These are phyloP conservation scores for Neltuma alba DNA, from an alignment of 306 rosid species.

Conservation along the genomic window DNA sequence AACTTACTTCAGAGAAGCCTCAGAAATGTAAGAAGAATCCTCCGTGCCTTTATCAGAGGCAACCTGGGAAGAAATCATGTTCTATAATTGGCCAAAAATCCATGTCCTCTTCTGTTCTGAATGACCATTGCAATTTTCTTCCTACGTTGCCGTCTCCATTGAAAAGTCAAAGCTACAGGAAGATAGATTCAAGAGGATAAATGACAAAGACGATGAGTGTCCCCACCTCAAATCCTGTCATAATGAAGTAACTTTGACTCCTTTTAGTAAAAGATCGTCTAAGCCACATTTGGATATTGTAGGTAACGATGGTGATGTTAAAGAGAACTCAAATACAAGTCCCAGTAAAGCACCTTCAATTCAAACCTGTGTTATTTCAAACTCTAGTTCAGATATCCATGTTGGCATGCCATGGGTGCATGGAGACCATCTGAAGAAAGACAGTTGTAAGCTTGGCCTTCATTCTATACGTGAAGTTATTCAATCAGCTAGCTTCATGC, in stretches of 20 bases:
- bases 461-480: constrained; percentile 46
- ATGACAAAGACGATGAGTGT: constrained; percentile 37
- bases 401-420: constrained; percentile 46
- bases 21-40: constrained; percentile 44
- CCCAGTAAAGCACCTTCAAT: constrained; percentile 68
- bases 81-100: constrained; percentile 44
- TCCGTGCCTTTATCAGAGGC: constrained; percentile 66
- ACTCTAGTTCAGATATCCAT: constrained; percentile 51
- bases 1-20: constrained; percentile 32
- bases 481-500: constrained; percentile 44
- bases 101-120: constrained; percentile 41
- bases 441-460: constrained; percentile 42
- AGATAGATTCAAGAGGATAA: constrained; percentile 34
- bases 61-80: constrained; percentile 54
- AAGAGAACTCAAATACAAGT: constrained; percentile 44
- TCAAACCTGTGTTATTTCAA: constrained; percentile 71
- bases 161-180: constrained; percentile 43
- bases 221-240: constrained; percentile 33
- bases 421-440: constrained; percentile 44
- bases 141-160: constrained; percentile 38
- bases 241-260: constrained; percentile 46
- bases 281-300: constrained; percentile 36
- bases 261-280: constrained; percentile 47
- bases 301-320: constrained; percentile 33
- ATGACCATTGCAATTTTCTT: constrained; percentile 25